These are phyloP conservation scores for Rhizophagus prolifer DNA, from an alignment of 192 early-diverging fungal species.

Conservation along the genomic window DNA sequence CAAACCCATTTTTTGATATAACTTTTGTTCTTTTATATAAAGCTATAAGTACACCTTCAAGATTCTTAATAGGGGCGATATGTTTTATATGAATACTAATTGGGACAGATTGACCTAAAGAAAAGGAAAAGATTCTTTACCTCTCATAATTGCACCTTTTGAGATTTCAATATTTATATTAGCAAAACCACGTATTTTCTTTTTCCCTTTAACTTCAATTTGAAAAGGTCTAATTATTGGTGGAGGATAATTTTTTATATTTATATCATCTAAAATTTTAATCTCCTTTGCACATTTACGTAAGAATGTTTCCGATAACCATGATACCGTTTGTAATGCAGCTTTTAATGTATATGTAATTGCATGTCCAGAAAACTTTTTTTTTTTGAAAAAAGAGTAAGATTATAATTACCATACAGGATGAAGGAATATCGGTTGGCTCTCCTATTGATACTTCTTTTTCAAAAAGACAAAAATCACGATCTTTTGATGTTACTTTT, in stretches of 20 bases:
- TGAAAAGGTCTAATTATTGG: slow-evolving; percentile 15
- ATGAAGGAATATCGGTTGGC: not conserved
- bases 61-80: slow-evolving; percentile 15
- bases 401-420: slow-evolving; percentile 4
- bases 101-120: not conserved
- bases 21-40: not conserved
- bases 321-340: not conserved
- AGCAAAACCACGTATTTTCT: not conserved
- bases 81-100: slow-evolving; percentile 12
- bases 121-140: not conserved
- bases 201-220: slow-evolving; percentile 9
- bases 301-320: not conserved
- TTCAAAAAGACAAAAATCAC: not conserved
- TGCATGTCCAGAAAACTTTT: not conserved
- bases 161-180: not conserved
- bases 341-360: slow-evolving; percentile 15
- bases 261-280: slow-evolving; percentile 13
- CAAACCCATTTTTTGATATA: not conserved
- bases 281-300: not conserved
- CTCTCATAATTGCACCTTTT: slow-evolving; percentile 17
- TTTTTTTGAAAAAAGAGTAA: not conserved
- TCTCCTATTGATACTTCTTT: not conserved
- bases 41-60: slow-evolving; percentile 2
- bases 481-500: not conserved
- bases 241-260: not conserved